Evolutionary conservation across 306 rosid species (phyloP), one percentile per base, ranked within the genome.

Genomic region (Castanea sativa): DNA sequence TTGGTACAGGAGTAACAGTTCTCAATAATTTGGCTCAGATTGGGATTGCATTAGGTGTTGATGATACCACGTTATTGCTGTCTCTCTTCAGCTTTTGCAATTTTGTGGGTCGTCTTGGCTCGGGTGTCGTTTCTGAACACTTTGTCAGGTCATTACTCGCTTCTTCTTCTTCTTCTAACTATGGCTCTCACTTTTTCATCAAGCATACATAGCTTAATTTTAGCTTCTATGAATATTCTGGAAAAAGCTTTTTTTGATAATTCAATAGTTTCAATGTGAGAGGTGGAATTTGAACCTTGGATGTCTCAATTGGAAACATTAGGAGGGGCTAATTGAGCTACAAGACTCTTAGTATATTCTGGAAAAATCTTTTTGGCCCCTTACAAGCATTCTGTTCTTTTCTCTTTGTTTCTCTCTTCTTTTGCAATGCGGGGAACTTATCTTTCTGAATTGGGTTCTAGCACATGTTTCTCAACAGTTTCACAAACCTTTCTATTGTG

Each of bases 11-110:
- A 58, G 80, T 94, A 45, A 92, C 98, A 1, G 91, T 91, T 72
- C 93, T 94, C 69, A 94, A 94, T 76, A 94, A 94, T 81, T 78
- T 94, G 85, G 92, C 94, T 82, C 98, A 92, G 81, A 94, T 92
- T 83, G 97, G 97, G 80, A 80, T 85, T 76, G 81, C 98, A 55
- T 84, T 88, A 60, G 98, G 97, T 25, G 79, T 29, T 52, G 76
- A 84, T 35, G 59, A 94, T 78, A 82, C 97, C 3, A 91, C 94
- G 67, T 83, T 91, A 74, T 80, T 92, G 84, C 79, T 94, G 60
- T 80, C 97, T 43, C 83, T 92, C 75, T 92, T 92, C 86, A 88
- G 98, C 86, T 90, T 92, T 70, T 94, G 94, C 87, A 92, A 91
- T 78, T 94, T 94, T 58, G 70, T 61, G 0, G 97, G 97, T 69